Evolutionary conservation across 2,329 filamentous ascomycete species (phyloP).

Genomic region (Venturia oleaginea): DNA sequence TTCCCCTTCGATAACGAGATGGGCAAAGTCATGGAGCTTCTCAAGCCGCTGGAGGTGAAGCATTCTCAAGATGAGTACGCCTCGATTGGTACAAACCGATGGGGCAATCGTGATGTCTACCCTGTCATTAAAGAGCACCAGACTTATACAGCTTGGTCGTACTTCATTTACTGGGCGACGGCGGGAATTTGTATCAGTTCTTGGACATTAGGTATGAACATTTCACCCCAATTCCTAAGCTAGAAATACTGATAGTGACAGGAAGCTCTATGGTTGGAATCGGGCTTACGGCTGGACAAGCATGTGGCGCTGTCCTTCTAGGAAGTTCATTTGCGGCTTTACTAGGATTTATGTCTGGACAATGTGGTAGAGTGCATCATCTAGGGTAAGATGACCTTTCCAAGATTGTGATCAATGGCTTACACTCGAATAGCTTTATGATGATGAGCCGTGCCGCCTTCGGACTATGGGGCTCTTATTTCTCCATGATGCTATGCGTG

Average conservation of each 20-base stretch:
- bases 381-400: slow-evolving; percentile 9
- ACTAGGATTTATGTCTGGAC: slow-evolving; percentile 16
- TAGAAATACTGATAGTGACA: slow-evolving; percentile 15
- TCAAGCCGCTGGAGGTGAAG: slow-evolving; percentile 1
- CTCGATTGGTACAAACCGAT: neutral
- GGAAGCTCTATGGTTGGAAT: slow-evolving; percentile 17
- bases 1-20: neutral
- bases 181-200: neutral
- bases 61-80: neutral
- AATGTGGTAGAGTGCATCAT: slow-evolving; percentile 16
- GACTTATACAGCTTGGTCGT: neutral
- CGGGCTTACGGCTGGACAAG: slow-evolving; percentile 16
- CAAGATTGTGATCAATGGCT: neutral
- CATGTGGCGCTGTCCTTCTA: neutral
- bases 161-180: slow-evolving; percentile 5
- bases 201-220: neutral
- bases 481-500: slow-evolving; percentile 13
- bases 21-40: neutral
- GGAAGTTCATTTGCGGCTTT: slow-evolving; percentile 8
- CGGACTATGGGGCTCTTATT: slow-evolving; percentile 19
- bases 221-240: neutral
- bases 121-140: slow-evolving; percentile 2
- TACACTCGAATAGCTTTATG: slow-evolving; percentile 13
- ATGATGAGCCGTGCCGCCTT: slow-evolving; percentile 19
- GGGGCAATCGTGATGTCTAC: slow-evolving; percentile 6